phyloP scores from a whole-genome alignment of 2,329 filamentous ascomycete species.

The Harringtonia lauricola region DNA sequence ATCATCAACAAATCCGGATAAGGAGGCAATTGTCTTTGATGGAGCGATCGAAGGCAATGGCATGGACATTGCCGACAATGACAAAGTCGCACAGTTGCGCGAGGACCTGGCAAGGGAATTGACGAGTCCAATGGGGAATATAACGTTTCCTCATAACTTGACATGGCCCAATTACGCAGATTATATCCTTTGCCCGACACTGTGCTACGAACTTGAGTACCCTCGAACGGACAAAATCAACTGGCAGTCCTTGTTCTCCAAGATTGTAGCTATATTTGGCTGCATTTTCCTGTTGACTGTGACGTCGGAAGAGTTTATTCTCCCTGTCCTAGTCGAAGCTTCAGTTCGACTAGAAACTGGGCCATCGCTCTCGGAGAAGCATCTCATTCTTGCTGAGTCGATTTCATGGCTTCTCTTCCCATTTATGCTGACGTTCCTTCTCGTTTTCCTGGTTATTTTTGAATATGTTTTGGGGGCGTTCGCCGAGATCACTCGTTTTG shows the following conservation, averaged over 20 bases:
- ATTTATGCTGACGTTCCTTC: conserved; percentile 90
- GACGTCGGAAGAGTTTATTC: conserved; percentile 88
- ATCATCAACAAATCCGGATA: conserved; percentile 16
- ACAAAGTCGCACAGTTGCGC: conserved; percentile 58
- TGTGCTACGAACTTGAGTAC: conserved; percentile 97
- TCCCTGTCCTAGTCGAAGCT: conserved; percentile 75
- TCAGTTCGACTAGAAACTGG: conserved; percentile 35
- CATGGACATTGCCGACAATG: not conserved
- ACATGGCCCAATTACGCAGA: conserved; percentile 74
- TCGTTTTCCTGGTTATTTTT: conserved; percentile 97
- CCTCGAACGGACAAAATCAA: conserved; percentile 66
- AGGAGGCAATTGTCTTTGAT: conserved; percentile 8
- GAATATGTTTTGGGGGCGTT: conserved; percentile 93
- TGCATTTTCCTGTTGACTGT: conserved; percentile 93
- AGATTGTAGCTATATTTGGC: conserved; percentile 82
- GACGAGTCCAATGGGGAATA: conserved; percentile 77
- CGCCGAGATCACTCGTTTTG: conserved; percentile 87
- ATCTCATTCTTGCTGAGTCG: conserved; percentile 76
- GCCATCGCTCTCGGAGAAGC: conserved; percentile 46
- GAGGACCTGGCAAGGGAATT: conserved; percentile 85
- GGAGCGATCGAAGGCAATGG: no score
- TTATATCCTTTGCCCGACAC: conserved; percentile 82
- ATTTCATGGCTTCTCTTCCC: conserved; percentile 89
- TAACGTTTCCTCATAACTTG: conserved; percentile 84
- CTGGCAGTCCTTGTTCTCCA: conserved; percentile 73